These are phyloP conservation scores for Rhizoclosmatium globosum DNA, from an alignment of 192 early-diverging fungal species.

Conservation along the genomic window DNA sequence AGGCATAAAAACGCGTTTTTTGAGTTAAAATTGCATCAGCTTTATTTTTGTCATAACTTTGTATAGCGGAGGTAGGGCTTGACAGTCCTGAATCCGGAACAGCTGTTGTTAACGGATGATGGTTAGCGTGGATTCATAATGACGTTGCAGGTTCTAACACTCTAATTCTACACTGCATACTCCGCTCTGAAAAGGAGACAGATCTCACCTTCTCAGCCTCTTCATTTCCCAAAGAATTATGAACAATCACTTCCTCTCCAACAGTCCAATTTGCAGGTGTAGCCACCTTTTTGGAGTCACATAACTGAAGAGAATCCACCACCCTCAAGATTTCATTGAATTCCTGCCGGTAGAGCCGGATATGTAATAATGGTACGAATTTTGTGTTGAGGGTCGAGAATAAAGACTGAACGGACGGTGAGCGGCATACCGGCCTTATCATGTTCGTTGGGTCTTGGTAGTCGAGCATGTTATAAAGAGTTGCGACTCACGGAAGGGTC, in stretches of 20 bases:
- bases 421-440: constrained; percentile 89
- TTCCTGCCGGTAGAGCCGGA: constrained; percentile 91
- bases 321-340: constrained; percentile 96
- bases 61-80: constrained; percentile 86
- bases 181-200: not conserved
- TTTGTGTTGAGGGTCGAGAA: constrained; percentile 91
- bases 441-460: constrained; percentile 92
- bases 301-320: constrained; percentile 92
- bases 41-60: constrained; percentile 14
- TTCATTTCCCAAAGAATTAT: constrained; percentile 80
- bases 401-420: constrained; percentile 95
- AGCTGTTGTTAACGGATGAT: constrained; percentile 46
- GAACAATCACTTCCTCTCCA: constrained; percentile 89
- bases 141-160: no score
- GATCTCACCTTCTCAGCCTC: constrained; percentile 65
- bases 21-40: no score
- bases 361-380: constrained; percentile 93
- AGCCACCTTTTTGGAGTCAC: constrained; percentile 87
- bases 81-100: constrained; percentile 83
- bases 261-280: constrained; percentile 95
- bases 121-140: not conserved
- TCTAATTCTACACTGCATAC: no score
- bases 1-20: no score
- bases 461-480: constrained; percentile 98
- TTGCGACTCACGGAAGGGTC: constrained; percentile 89